Base-by-base conservation (phyloP, 208 protist species). In the Kentomonas sorsogonicus region DNA sequence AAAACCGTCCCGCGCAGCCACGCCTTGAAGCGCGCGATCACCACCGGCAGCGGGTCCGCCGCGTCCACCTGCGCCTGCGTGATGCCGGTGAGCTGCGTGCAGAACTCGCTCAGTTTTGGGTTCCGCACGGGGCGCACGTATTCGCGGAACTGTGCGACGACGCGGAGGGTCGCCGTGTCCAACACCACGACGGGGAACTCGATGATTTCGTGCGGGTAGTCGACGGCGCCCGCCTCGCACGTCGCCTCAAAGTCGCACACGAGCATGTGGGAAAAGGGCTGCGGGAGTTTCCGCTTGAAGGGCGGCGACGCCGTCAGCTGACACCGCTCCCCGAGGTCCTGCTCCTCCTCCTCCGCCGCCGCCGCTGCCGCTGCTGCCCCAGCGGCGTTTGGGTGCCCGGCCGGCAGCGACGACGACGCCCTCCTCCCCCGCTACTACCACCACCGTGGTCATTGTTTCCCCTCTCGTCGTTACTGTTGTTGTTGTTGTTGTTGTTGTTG, bases 151-250 rank as follows among this genome's bases (percentile, higher is more conserved):
- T 94, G 79, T 5, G 81, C 83, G 22, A 87, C 86, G 18, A 86
- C 66, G 54, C 66, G 46, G 36, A 86, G 59, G 30, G 60, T 82
- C 22, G 61, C 60, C 9, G 81, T 83, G 68, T 96, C 83, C 1
- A 98, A 27, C 33, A 93, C 73, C 2, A 98, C 87, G 1, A 95
- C 86, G 9, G 97, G 94, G 43, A 97, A 97, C 70, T 98, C 95
- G 57, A 98, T 98, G 61, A 98, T 98, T 71, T 98, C 97, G 58
- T 98, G 86, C 36, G 77, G 83, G 44, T 77, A 91, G 52, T 75
- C 26, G 23, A 73, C 66, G 47, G 69, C 79, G 57, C 66, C 72
- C 26, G 63, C 62, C 38, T 89, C 85, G 55, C 92, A 97, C 9
- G 92, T 96, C 0, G 87, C 86, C 77, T 97, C 92, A 55, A 97